Evolutionary conservation across 805 yeast genomes (phyloP).

Genomic region (Pichia cabralensis): DNA sequence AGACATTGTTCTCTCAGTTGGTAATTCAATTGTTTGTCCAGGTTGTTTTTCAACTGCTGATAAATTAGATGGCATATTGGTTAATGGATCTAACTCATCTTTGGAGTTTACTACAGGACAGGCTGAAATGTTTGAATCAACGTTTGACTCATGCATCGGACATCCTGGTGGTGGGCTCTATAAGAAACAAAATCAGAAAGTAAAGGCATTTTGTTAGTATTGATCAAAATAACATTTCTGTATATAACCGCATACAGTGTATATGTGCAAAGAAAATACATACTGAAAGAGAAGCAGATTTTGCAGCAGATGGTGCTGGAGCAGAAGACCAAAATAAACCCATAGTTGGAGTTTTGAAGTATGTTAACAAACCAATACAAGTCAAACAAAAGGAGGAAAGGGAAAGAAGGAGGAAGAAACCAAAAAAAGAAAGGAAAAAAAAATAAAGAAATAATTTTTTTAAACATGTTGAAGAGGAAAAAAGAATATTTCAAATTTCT

Average conservation of each 20-base stretch:
- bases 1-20: slow-evolving; percentile 77
- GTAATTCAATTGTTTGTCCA: slow-evolving; percentile 69
- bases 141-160: slow-evolving; percentile 5
- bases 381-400: neutral
- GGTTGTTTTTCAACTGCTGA: slow-evolving; percentile 59
- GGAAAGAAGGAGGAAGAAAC: neutral
- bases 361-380: neutral
- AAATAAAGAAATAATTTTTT: neutral
- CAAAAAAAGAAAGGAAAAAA: neutral
- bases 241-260: no score
- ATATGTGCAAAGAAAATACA: no score
- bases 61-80: slow-evolving; percentile 78
- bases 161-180: slow-evolving; percentile 7
- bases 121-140: neutral
- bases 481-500: no score
- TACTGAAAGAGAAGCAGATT: neutral
- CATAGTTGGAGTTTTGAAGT: slow-evolving; percentile 23
- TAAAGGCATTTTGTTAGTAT: neutral
- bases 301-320: slow-evolving; percentile 1
- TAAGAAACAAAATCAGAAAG: neutral
- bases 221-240: no score
- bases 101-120: slow-evolving; percentile 26
- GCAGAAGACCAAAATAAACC: slow-evolving; percentile 84
- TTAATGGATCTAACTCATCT: slow-evolving; percentile 61
- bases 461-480: neutral